Percentiles rank a stretch among this genome's conserved stretches.
Conservation (phyloP, 2,329 filamentous ascomycete species). For the Thermomyces lanuginosus region DNA sequence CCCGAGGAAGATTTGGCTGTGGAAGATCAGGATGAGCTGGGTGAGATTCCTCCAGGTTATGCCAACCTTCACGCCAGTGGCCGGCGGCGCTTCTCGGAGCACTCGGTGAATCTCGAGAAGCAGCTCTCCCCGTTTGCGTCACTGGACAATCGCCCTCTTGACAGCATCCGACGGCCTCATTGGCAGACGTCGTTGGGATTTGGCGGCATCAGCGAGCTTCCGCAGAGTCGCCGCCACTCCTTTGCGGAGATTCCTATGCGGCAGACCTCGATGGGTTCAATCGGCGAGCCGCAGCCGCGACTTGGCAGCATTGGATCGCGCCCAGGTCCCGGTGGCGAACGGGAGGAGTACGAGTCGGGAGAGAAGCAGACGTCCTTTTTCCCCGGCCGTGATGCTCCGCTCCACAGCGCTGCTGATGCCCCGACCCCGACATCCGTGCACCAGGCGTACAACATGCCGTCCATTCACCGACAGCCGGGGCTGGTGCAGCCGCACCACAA, state of each 20-base stretch:
- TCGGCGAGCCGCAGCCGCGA: conserved; percentile 17
- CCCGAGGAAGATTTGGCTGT: conserved; percentile 30
- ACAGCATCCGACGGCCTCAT: conserved; percentile 31
- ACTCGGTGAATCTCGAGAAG: conserved; percentile 25
- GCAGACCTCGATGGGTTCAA: conserved; percentile 27
- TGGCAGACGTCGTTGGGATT: conserved; percentile 37
- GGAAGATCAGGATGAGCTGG: conserved; percentile 30
- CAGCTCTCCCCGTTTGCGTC: conserved; percentile 22
- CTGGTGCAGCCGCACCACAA: conserved; percentile 24
- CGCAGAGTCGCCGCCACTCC: conserved; percentile 36
- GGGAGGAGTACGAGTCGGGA: conserved; percentile 24
- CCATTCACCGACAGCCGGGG: conserved; percentile 22
- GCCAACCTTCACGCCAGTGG: conserved; percentile 21
- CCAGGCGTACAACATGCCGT: conserved; percentile 24
- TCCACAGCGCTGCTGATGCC: conserved; percentile 19
- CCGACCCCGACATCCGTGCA: conserved; percentile 21
- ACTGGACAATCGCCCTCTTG: conserved; percentile 28
- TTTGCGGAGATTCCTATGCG: conserved; percentile 35
- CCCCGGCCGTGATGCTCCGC: too few relatives aligned
- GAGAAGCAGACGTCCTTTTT: too few relatives aligned
- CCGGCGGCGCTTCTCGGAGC: conserved; percentile 30
- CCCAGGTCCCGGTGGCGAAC: conserved; percentile 16
- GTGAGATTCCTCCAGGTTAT: conserved; percentile 22
- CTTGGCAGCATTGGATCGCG: conserved; percentile 8
- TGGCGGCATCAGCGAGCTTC: conserved; percentile 28